phyloP scores from a whole-genome alignment of 1,284 basidiomycete species.

The Lentinula novae-zelandiae region DNA sequence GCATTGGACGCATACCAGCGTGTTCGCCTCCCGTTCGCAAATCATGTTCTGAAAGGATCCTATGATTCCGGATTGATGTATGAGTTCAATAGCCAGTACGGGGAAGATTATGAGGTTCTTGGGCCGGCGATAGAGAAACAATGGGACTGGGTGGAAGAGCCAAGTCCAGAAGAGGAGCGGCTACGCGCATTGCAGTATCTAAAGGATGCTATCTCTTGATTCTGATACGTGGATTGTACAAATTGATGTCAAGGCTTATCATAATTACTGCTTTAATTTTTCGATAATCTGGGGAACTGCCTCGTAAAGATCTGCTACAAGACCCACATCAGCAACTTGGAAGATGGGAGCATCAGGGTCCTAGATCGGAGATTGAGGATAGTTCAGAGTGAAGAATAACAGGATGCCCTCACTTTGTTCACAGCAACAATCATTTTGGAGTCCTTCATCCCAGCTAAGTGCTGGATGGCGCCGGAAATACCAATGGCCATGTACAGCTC shows the following conservation, averaged over 20 bases:
- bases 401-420: constrained; percentile 72
- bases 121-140: constrained; percentile 32
- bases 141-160: constrained; percentile 31
- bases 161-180: constrained; percentile 24
- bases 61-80: constrained; percentile 35
- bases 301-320: constrained; percentile 90
- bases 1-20: constrained; percentile 32
- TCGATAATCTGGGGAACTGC: constrained; percentile 85
- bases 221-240: constrained; percentile 18
- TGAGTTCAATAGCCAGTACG: constrained; percentile 32
- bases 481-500: constrained; percentile 96
- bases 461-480: constrained; percentile 98
- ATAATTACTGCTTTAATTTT: constrained; percentile 64
- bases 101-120: constrained; percentile 28
- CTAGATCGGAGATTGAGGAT: constrained; percentile 32
- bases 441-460: constrained; percentile 99
- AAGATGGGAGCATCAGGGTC: constrained; percentile 99
- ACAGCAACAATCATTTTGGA: constrained; percentile 98
- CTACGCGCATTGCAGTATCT: constrained; percentile 20
- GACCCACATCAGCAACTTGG: constrained; percentile 95
- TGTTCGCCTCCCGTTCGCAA: constrained; percentile 32
- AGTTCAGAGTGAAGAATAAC: neutral
- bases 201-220: constrained; percentile 21
- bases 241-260: constrained; percentile 18
- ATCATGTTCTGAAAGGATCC: constrained; percentile 30